These are phyloP conservation scores for Paxillus ammoniavirescens DNA, from an alignment of 768 basidiomycete species.

Conservation along the genomic window DNA sequence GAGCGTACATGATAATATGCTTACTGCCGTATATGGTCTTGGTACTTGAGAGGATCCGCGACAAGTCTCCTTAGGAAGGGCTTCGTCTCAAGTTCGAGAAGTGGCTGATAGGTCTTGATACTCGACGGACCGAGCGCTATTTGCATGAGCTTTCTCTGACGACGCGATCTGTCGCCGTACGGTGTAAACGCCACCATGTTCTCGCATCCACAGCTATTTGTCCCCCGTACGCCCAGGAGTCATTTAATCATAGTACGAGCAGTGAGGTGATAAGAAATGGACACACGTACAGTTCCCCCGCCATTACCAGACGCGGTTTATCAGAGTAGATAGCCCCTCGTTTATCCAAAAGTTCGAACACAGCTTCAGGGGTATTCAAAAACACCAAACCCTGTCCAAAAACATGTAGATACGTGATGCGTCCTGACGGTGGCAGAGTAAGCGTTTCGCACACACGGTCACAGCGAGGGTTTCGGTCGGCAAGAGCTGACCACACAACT, in stretches of 20 bases:
- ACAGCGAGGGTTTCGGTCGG: neutral
- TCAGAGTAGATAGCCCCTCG: slow-evolving; percentile 73
- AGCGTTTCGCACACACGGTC: no score
- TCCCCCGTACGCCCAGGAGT: slow-evolving; percentile 2
- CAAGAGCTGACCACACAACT: slow-evolving; percentile 17
- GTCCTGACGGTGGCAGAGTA: slow-evolving; percentile 35
- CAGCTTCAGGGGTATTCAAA: slow-evolving; percentile 58
- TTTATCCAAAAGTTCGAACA: slow-evolving; percentile 66
- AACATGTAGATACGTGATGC: slow-evolving; percentile 62
- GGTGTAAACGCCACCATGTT: slow-evolving; percentile 72
- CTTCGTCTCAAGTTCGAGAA: slow-evolving; percentile 55
- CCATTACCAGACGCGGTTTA: slow-evolving; percentile 69
- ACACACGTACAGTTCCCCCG: slow-evolving; percentile 59
- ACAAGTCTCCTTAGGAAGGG: slow-evolving; percentile 57
- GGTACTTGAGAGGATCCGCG: slow-evolving; percentile 35
- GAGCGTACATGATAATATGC: slow-evolving; percentile 29
- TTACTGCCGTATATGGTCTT: slow-evolving; percentile 36
- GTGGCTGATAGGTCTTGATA: slow-evolving; percentile 56
- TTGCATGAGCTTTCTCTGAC: slow-evolving; percentile 67
- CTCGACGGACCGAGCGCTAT: slow-evolving; percentile 54
- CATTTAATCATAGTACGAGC: neutral
- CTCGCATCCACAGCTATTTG: slow-evolving; percentile 53
- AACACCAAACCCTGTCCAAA: slow-evolving; percentile 69
- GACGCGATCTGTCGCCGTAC: slow-evolving; percentile 60
- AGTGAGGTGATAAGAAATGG: neutral